Conservation (phyloP, 768 basidiomycete species). For the Chlorophyllum brunneum region DNA sequence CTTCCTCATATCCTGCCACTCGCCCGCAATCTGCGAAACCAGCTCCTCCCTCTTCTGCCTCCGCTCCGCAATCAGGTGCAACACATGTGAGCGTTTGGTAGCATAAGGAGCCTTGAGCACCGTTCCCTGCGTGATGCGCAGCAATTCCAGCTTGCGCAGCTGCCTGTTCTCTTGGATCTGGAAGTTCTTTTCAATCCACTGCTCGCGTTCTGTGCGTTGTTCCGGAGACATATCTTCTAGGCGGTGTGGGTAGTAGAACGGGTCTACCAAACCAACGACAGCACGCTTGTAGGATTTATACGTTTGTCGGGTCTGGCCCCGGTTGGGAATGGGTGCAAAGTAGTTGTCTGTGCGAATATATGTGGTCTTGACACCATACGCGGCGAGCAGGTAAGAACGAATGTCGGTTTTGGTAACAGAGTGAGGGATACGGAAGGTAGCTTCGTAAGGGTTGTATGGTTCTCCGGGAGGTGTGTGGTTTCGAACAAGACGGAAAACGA, state of each 20-base stretch:
- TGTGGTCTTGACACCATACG: conserved; percentile 87
- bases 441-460: conserved; percentile 92
- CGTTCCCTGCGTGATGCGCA: conserved; percentile 36
- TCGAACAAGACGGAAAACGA: conserved; percentile 76
- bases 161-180: conserved; percentile 35
- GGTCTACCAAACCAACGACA: conserved; percentile 86
- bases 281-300: conserved; percentile 83
- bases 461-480: conserved; percentile 74
- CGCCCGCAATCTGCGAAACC: conserved; percentile 29
- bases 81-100: conserved; percentile 42
- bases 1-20: conserved; percentile 32
- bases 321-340: conserved; percentile 46
- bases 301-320: conserved; percentile 27
- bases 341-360: conserved; percentile 97
- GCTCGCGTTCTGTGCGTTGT: conserved; percentile 50
- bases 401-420: conserved; percentile 91
- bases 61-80: conserved; percentile 39
- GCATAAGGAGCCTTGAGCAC: conserved; percentile 35
- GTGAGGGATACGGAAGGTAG: conserved; percentile 89
- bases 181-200: conserved; percentile 64
- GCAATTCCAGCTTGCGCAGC: conserved; percentile 32
- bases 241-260: conserved; percentile 89
- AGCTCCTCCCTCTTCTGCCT: conserved; percentile 36
- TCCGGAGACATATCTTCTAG: conserved; percentile 70
- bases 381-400: conserved; percentile 75